phyloP scores from a whole-genome alignment of 495 filamentous ascomycete species.

The Podospora bellae-mahoneyi region DNA sequence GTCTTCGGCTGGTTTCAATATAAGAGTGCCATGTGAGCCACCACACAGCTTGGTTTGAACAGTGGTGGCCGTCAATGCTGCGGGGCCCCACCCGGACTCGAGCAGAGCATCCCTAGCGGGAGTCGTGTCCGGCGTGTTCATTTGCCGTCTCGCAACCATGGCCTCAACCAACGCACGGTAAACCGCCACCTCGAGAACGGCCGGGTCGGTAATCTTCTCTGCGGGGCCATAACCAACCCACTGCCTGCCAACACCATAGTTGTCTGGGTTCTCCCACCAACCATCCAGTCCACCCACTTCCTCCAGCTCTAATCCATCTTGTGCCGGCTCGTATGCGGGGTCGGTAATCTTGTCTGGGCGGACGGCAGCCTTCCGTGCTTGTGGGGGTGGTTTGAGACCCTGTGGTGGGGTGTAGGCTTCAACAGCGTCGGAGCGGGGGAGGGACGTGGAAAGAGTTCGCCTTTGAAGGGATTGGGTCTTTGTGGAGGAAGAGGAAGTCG shows the following conservation, averaged over 20 bases:
- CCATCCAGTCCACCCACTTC: slow-evolving; percentile 51
- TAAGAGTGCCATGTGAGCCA: slow-evolving; percentile 21
- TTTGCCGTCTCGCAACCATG: slow-evolving; percentile 46
- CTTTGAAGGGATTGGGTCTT: slow-evolving; percentile 10
- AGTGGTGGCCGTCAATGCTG: slow-evolving; percentile 12
- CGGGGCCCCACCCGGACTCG: not conserved
- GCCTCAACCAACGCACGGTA: slow-evolving; percentile 62
- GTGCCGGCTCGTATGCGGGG: slow-evolving; percentile 55
- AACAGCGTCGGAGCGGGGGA: not conserved
- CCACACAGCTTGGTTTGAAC: slow-evolving; percentile 10
- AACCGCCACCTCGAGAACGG: slow-evolving; percentile 44
- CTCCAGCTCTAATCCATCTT: slow-evolving; percentile 55
- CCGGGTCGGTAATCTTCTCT: slow-evolving; percentile 38
- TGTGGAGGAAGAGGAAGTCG: not conserved
- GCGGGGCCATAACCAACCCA: slow-evolving; percentile 41
- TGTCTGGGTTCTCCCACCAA: slow-evolving; percentile 48
- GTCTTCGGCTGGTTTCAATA: not conserved
- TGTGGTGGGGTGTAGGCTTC: slow-evolving; percentile 11
- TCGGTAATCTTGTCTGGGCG: slow-evolving; percentile 32
- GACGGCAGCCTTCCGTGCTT: slow-evolving; percentile 15
- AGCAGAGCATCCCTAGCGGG: slow-evolving; percentile 11
- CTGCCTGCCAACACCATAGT: slow-evolving; percentile 38
- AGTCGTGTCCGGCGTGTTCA: slow-evolving; percentile 25
- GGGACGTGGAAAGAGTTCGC: slow-evolving; percentile 21
- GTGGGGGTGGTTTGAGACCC: not conserved